Conservation (phyloP, 805 yeast species). For the Teunomyces tritomae region DNA sequence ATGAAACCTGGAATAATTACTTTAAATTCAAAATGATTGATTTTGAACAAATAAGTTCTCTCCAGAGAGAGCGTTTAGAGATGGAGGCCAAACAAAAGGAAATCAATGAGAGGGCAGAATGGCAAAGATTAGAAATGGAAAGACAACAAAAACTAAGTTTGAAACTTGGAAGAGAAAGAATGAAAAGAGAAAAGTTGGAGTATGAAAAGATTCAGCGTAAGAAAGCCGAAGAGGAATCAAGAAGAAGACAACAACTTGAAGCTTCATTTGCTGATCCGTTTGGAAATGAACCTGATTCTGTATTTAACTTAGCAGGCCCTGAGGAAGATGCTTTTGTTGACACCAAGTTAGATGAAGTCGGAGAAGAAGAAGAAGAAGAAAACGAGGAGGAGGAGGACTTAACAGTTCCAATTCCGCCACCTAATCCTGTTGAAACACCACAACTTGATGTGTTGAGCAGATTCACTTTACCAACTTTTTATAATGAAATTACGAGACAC, state of each 20-base stretch:
- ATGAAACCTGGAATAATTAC: conserved; percentile 39
- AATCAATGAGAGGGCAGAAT: conserved; percentile 11
- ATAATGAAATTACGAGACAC: conserved; percentile 29
- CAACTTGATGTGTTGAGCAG: conserved; percentile 21
- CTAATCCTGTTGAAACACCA: conserved; percentile 16
- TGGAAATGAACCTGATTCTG: conserved; percentile 8
- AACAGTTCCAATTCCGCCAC: conserved; percentile 14
- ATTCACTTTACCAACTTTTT: conserved; percentile 33
- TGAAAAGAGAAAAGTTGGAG: conserved; percentile 9
- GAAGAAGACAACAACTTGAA: conserved; percentile 11
- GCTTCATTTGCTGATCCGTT: conserved; percentile 15
- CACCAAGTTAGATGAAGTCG: conserved; percentile 5
- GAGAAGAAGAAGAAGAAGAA: conserved; percentile 10
- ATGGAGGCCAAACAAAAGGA: conserved; percentile 12
- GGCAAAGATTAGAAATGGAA: conserved; percentile 14
- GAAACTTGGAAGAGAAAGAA: conserved; percentile 9
- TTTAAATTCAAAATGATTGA: conserved; percentile 38
- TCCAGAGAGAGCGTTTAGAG: conserved; percentile 15
- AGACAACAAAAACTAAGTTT: conserved; percentile 13
- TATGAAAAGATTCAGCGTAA: conserved; percentile 14
- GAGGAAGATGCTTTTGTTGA: conserved; percentile 4
- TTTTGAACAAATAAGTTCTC: conserved; percentile 32
- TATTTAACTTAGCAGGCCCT: conserved; percentile 5
- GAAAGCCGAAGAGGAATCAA: conserved; percentile 13
- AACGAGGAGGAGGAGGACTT: conserved; percentile 11